Conservation (phyloP, 495 filamentous ascomycete species). For the Apodospora peruviana region DNA sequence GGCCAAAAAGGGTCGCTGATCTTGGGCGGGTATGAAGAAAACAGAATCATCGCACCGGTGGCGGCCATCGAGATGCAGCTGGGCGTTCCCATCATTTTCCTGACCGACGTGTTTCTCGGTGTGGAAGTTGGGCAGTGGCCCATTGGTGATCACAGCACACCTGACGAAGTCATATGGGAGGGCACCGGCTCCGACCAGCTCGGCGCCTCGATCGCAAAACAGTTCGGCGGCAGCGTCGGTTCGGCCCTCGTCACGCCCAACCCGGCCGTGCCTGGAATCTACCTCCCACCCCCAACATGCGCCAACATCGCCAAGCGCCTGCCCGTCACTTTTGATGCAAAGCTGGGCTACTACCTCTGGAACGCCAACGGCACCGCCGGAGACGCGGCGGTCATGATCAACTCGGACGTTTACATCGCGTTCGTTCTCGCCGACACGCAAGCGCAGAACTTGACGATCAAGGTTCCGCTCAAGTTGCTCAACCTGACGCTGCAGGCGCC, state of each 20-base stretch:
- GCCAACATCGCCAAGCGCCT: slow-evolving; percentile 35
- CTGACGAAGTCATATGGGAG: slow-evolving; percentile 12
- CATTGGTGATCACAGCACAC: slow-evolving; percentile 13
- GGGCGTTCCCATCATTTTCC: slow-evolving; percentile 9
- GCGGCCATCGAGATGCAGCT: slow-evolving; percentile 9
- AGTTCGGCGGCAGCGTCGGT: slow-evolving; percentile 3
- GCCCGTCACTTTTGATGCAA: slow-evolving; percentile 31
- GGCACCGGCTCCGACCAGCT: slow-evolving; percentile 3
- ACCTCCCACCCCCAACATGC: slow-evolving; percentile 40
- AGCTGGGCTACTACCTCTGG: slow-evolving; percentile 39
- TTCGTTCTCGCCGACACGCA: slow-evolving; percentile 24
- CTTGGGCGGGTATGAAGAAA: slow-evolving; percentile 45
- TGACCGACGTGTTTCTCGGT: slow-evolving; percentile 32
- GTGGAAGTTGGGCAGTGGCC: slow-evolving; percentile 31
- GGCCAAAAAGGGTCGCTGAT: slow-evolving; percentile 31
- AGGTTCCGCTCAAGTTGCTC: slow-evolving; percentile 44
- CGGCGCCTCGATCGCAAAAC: not conserved
- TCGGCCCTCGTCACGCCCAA: slow-evolving; percentile 19
- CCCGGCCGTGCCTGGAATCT: slow-evolving; percentile 37
- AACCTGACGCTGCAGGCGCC: slow-evolving; percentile 36
- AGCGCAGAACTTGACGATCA: slow-evolving; percentile 36
- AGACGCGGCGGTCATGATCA: slow-evolving; percentile 26
- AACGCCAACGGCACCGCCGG: slow-evolving; percentile 27
- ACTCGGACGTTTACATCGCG: slow-evolving; percentile 31
- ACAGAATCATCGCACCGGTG: slow-evolving; percentile 12